Conservation (phyloP, 768 basidiomycete species). For the Gloeostereum incarnatum region DNA sequence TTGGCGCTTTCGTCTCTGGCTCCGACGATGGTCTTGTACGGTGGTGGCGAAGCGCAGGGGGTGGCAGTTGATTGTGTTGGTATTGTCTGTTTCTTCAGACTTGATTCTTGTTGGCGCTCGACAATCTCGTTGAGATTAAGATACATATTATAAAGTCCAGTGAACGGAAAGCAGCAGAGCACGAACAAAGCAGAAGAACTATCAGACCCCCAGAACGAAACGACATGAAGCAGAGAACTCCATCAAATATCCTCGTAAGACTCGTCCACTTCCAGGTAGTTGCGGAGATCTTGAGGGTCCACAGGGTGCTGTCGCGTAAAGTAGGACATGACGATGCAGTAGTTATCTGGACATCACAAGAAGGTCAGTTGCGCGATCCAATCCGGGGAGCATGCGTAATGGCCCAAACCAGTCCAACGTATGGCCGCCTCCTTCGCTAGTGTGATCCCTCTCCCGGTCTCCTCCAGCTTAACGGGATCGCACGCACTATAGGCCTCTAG, state of each 20-base stretch:
- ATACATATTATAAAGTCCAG: background rate
- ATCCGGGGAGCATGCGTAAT: background rate
- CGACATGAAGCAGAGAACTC: background rate
- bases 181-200: background rate
- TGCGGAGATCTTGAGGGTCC: conserved; percentile 53
- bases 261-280: conserved; percentile 56
- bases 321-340: conserved; percentile 51
- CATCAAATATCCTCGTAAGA: conserved; percentile 70
- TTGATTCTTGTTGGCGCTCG: too few species aligned
- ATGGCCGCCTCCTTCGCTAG: conserved; percentile 78
- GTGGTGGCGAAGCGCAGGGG: conserved; percentile 11
- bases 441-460: conserved; percentile 59
- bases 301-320: conserved; percentile 53
- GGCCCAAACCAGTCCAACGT: conserved; percentile 86
- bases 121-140: too few species aligned
- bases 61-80: too few species aligned
- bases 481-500: conserved; percentile 73
- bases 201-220: background rate
- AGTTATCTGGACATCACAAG: conserved; percentile 49
- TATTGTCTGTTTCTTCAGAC: too few species aligned
- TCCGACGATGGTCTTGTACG: conserved; percentile 8
- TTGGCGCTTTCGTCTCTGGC: conserved; percentile 41
- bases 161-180: background rate
- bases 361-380: background rate
- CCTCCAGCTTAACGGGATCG: conserved; percentile 75